These are phyloP conservation scores for Xanthoconium separans DNA, from an alignment of 1,284 basidiomycete genomes.

Conservation along the genomic window DNA sequence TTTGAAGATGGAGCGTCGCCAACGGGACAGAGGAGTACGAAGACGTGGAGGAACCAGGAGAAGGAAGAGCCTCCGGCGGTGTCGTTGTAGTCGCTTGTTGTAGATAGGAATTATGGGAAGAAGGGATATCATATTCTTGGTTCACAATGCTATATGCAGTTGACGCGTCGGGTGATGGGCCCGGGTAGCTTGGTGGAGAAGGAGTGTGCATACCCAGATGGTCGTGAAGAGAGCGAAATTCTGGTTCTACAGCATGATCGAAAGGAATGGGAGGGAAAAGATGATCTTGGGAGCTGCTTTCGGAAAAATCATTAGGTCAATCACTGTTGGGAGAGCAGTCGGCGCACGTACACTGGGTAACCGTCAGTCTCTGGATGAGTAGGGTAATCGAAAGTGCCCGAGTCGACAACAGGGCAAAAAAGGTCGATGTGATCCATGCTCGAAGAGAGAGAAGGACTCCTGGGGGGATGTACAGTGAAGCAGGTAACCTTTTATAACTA, in stretches of 20 bases:
- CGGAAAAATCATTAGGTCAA: not conserved
- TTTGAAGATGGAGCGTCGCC: not conserved
- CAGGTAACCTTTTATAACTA: not conserved
- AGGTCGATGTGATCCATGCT: not conserved
- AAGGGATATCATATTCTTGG: not conserved
- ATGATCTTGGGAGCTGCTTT: not conserved
- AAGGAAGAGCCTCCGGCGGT: not conserved
- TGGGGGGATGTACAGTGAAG: not conserved
- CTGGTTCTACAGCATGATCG: not conserved
- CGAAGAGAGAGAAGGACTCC: not conserved
- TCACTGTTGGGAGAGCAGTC: not conserved
- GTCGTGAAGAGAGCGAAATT: not conserved
- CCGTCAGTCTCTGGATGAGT: not conserved
- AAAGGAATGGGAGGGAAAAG: not conserved
- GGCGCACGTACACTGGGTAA: conserved; percentile 7
- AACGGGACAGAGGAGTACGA: not conserved
- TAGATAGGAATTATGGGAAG: not conserved
- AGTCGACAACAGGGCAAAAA: not conserved
- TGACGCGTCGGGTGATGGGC: not conserved
- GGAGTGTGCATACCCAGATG: not conserved
- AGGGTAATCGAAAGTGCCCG: not conserved
- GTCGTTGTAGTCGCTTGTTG: not conserved
- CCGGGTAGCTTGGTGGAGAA: not conserved
- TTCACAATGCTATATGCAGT: not conserved
- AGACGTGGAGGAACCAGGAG: not conserved